Evolutionary conservation across 108 stramenopile species (phyloP).

Genomic region (Stephanodiscus triporus): DNA sequence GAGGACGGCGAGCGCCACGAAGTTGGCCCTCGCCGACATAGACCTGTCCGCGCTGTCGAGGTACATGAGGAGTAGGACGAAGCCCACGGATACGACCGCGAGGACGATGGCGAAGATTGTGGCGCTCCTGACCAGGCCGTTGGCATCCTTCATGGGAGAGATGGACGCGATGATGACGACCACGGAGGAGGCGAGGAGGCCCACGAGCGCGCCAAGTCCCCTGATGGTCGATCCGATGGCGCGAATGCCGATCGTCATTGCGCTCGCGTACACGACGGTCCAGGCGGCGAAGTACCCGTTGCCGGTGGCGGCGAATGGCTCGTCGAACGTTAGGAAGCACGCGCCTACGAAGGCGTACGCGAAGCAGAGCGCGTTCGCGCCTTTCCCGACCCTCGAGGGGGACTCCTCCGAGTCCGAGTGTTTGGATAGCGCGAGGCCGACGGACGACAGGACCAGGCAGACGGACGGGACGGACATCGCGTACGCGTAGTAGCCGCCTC

Average conservation of each 20-base stretch:
- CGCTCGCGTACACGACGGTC: slow-evolving; percentile 41
- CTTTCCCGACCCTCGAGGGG: slow-evolving; percentile 10
- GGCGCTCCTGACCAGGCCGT: slow-evolving; percentile 9
- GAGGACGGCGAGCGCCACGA: not conserved
- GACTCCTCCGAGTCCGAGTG: not conserved
- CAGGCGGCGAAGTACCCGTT: slow-evolving; percentile 68
- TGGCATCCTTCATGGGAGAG: slow-evolving; percentile 18
- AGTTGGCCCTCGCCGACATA: not conserved
- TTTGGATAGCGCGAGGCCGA: slow-evolving; percentile 18
- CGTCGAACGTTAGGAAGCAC: slow-evolving; percentile 56
- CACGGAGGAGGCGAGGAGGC: slow-evolving; percentile 33
- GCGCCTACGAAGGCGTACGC: slow-evolving; percentile 52
- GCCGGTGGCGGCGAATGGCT: slow-evolving; percentile 45
- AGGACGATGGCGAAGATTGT: slow-evolving; percentile 47
- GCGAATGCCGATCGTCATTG: slow-evolving; percentile 21
- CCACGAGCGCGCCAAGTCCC: slow-evolving; percentile 36
- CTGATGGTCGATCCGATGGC: slow-evolving; percentile 16
- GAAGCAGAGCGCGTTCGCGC: slow-evolving; percentile 24
- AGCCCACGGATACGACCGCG: slow-evolving; percentile 27
- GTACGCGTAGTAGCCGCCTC: slow-evolving; percentile 35
- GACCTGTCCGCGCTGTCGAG: not conserved
- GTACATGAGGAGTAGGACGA: not conserved
- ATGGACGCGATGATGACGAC: slow-evolving; percentile 41
- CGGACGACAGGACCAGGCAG: slow-evolving; percentile 24
- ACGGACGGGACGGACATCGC: slow-evolving; percentile 39